Percentiles rank a stretch among this genome's conserved stretches.
Conservation (phyloP, 192 early-diverging fungal genomes). For the Entomortierella beljakovae region DNA sequence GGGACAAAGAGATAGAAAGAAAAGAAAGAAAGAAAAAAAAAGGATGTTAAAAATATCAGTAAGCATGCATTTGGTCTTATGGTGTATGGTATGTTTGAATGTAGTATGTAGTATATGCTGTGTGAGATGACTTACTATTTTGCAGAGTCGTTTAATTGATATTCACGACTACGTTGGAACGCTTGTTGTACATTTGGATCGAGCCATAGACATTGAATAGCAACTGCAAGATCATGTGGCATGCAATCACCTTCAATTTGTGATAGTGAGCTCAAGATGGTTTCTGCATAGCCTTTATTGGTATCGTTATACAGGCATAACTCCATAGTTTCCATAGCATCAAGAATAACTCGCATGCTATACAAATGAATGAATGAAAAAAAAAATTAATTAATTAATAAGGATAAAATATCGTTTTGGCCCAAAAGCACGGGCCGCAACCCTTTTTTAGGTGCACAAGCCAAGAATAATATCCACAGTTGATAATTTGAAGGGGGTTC, state of each 20-base stretch:
- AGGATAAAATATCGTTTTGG: too few species aligned
- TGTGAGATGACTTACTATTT: constrained; percentile 82
- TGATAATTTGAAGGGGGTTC: not conserved
- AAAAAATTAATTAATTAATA: too few species aligned
- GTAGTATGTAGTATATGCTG: too few species aligned
- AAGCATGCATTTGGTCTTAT: not conserved
- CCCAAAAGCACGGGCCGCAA: not conserved
- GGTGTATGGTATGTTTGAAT: too few species aligned
- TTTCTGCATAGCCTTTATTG: constrained; percentile 75
- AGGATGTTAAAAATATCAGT: not conserved
- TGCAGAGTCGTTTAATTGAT: constrained; percentile 97
- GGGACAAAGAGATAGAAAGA: not conserved
- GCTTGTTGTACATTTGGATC: constrained; percentile 88
- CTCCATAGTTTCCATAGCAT: constrained; percentile 92
- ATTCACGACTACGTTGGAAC: constrained; percentile 87
- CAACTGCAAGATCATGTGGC: constrained; percentile 80
- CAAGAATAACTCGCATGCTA: constrained; percentile 93
- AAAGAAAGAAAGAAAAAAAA: constrained; percentile 23
- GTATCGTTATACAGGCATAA: constrained; percentile 74
- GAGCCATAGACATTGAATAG: constrained; percentile 86
- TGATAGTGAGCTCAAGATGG: constrained; percentile 83
- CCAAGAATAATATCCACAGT: not conserved
- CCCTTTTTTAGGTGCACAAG: too few species aligned
- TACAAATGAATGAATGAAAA: not conserved
- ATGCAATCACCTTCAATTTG: constrained; percentile 94